phyloP scores from a whole-genome alignment of 2,329 filamentous ascomycete species.

The Botrytis elliptica region DNA sequence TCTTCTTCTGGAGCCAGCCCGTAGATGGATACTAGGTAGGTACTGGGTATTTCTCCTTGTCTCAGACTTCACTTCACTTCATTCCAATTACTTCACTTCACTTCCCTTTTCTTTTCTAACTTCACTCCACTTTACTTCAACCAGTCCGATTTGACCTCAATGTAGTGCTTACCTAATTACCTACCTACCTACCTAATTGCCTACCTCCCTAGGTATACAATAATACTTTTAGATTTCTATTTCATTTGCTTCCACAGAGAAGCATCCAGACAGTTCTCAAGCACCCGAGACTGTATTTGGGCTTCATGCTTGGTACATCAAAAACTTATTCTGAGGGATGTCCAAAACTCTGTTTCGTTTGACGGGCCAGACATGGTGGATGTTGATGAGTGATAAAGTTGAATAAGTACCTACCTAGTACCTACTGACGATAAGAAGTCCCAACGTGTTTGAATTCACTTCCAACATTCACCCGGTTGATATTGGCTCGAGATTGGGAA shows the following conservation, averaged over 20 bases:
- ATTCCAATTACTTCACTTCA: not conserved
- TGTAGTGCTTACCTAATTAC: not conserved
- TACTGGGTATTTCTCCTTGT: not conserved
- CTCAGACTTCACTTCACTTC: not conserved
- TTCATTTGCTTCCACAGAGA: not conserved
- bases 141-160: too few relatives aligned
- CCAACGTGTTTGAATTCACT: not conserved
- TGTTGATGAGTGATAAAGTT: not conserved
- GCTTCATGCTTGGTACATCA: not conserved
- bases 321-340: not conserved
- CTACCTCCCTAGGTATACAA: not conserved
- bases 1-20: not conserved
- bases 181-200: not conserved
- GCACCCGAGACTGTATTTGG: not conserved
- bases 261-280: not conserved
- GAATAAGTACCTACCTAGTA: not conserved
- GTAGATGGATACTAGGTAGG: not conserved
- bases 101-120: not conserved
- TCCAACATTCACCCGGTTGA: not conserved
- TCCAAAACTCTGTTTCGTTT: too few relatives aligned
- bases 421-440: not conserved
- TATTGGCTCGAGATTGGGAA: not conserved
- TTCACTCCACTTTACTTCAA: not conserved
- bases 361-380: not conserved
- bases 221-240: not conserved